These are phyloP conservation scores for Cladosporium austrohemisphaericum DNA, from an alignment of 2,329 filamentous ascomycete genomes.

Conservation along the genomic window DNA sequence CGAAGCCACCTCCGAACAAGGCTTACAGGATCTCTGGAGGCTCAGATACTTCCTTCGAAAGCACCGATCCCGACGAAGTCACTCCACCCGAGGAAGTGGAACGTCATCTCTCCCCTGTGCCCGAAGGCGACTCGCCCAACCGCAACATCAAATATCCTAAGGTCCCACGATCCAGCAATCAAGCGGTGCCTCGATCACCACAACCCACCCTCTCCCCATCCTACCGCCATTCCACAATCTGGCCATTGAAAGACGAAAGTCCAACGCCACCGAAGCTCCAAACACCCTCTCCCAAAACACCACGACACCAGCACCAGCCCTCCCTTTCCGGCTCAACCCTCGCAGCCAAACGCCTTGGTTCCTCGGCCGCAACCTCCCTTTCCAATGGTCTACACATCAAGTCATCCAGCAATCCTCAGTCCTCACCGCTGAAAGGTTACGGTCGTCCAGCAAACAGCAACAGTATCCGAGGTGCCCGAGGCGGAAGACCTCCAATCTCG, in stretches of 20 bases:
- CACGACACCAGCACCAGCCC: slow-evolving; percentile 14
- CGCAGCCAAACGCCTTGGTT: slow-evolving; percentile 36
- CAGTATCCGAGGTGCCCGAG: not conserved
- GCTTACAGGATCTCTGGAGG: slow-evolving; percentile 25
- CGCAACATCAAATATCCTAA: slow-evolving; percentile 46
- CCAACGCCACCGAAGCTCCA: not conserved
- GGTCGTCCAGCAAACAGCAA: slow-evolving; percentile 21
- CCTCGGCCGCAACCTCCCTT: slow-evolving; percentile 34
- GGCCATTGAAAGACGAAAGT: not conserved
- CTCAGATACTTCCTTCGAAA: slow-evolving; percentile 46
- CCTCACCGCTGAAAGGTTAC: slow-evolving; percentile 31
- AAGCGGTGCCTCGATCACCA: slow-evolving; percentile 40
- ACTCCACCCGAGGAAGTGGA: slow-evolving; percentile 45
- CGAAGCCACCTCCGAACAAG: slow-evolving; percentile 17
- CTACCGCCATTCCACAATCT: slow-evolving; percentile 7
- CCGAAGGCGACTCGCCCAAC: slow-evolving; percentile 39
- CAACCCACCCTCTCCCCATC: slow-evolving; percentile 15
- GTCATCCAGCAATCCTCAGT: slow-evolving; percentile 21
- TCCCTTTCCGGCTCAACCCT: slow-evolving; percentile 30
- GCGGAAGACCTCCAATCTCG: not conserved
- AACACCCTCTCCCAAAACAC: slow-evolving; percentile 2
- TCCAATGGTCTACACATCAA: slow-evolving; percentile 35
- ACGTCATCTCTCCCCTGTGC: slow-evolving; percentile 41
- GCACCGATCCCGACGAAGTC: slow-evolving; percentile 42
- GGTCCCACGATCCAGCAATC: slow-evolving; percentile 45